phyloP scores from a whole-genome alignment of 129 eudicot species.

The Saposhnikovia divaricata region DNA sequence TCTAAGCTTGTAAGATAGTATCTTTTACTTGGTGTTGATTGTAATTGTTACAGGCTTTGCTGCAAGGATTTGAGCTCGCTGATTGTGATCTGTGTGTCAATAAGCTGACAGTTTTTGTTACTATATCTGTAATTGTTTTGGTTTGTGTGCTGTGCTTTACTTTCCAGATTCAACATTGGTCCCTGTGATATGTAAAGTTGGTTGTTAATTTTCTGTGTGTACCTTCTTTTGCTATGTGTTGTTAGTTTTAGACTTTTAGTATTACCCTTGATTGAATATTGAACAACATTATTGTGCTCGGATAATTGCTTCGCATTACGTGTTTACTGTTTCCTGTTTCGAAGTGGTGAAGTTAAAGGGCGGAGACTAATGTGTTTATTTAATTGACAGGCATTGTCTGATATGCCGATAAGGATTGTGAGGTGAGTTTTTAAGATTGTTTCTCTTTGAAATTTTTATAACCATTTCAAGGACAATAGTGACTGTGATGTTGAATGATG shows the following conservation, averaged over 20 bases:
- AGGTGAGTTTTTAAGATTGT: conserved; percentile 36
- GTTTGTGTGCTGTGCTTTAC: neutral
- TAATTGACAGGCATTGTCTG: conserved; percentile 36
- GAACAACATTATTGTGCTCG: neutral
- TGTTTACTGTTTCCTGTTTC: neutral
- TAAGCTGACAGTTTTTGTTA: neutral
- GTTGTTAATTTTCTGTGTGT: neutral
- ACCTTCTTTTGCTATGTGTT: neutral
- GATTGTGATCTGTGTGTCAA: neutral
- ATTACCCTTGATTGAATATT: neutral
- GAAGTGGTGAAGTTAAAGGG: neutral
- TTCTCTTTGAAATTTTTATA: neutral
- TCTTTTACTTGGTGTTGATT: neutral
- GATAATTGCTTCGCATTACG: neutral
- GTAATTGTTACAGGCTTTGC: neutral
- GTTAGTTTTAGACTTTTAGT: neutral
- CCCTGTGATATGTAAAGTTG: neutral
- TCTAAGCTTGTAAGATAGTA: conserved; percentile 15
- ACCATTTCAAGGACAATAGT: neutral
- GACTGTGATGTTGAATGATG: conserved; percentile 2
- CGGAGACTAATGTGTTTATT: conserved; percentile 1
- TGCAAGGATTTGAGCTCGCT: neutral
- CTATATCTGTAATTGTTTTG: neutral
- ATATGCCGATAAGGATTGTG: conserved; percentile 22
- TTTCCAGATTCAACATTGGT: neutral